Conservation (phyloP, 1,139 yeast species). For the Sugiyamaella pinicola region DNA sequence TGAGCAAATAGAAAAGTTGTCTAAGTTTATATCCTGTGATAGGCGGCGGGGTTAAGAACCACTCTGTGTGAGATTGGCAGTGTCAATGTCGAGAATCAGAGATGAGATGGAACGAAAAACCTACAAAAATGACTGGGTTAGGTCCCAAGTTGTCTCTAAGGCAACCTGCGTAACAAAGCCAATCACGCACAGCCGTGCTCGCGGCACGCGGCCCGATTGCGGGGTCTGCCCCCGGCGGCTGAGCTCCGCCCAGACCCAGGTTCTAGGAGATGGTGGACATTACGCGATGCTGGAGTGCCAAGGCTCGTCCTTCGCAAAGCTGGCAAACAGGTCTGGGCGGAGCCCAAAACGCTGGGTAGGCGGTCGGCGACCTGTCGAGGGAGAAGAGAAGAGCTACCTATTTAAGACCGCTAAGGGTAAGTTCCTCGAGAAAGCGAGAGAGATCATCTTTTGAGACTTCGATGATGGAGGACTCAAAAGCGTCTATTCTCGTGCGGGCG, state of each 20-base stretch:
- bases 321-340: constrained; percentile 3
- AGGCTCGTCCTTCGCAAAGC: neutral
- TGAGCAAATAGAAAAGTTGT: too few relatives aligned
- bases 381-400: neutral
- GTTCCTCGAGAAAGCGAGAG: constrained; percentile 79
- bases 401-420: constrained; percentile 47
- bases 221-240: neutral
- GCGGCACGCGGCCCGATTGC: neutral
- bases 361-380: too few relatives aligned
- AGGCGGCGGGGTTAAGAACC: neutral
- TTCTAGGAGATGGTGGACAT: too few relatives aligned
- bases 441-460: constrained; percentile 88
- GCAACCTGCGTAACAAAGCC: neutral
- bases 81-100: neutral
- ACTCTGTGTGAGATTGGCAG: neutral
- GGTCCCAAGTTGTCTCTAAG: neutral
- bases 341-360: too few relatives aligned
- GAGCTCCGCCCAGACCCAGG: constrained; percentile 1
- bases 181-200: neutral
- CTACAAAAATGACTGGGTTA: neutral
- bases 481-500: constrained; percentile 88
- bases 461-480: constrained; percentile 91
- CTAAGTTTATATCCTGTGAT: neutral
- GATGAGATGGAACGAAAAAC: neutral
- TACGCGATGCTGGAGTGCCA: neutral